phyloP scores from a whole-genome alignment of 2,329 filamentous ascomycete species.

The Geoglossum cookeanum region DNA sequence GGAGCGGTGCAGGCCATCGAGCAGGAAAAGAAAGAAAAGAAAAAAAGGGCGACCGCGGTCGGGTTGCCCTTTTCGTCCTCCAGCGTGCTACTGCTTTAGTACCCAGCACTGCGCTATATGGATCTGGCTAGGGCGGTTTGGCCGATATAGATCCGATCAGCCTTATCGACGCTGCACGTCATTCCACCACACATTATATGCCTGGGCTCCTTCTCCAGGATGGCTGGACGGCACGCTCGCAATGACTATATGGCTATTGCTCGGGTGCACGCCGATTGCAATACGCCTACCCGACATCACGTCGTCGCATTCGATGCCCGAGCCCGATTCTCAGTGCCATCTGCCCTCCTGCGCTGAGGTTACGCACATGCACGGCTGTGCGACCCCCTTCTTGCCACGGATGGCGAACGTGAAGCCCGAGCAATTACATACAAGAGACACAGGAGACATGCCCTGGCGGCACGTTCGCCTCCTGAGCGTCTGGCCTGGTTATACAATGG shows the following conservation, averaged over 20 bases:
- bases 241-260: not conserved
- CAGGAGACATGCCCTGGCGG: not conserved
- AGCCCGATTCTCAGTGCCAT: not conserved
- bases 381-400: not conserved
- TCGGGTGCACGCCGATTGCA: not conserved
- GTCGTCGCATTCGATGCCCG: not conserved
- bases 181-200: not conserved
- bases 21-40: no score
- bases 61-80: not conserved
- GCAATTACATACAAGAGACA: not conserved
- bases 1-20: no score
- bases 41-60: not conserved
- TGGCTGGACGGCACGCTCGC: not conserved
- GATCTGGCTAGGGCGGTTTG: not conserved
- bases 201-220: not conserved
- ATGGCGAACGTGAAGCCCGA: not conserved
- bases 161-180: constrained; percentile 2
- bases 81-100: no score
- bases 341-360: not conserved
- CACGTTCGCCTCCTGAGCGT: not conserved
- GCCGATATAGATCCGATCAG: not conserved
- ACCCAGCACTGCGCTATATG: no score
- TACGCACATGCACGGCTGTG: not conserved
- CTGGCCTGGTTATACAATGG: not conserved
- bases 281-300: not conserved